Percentiles rank a stretch among this genome's conserved stretches.
Conservation (phyloP, 73 alveolate genomes). For the Loxodes magnus region DNA sequence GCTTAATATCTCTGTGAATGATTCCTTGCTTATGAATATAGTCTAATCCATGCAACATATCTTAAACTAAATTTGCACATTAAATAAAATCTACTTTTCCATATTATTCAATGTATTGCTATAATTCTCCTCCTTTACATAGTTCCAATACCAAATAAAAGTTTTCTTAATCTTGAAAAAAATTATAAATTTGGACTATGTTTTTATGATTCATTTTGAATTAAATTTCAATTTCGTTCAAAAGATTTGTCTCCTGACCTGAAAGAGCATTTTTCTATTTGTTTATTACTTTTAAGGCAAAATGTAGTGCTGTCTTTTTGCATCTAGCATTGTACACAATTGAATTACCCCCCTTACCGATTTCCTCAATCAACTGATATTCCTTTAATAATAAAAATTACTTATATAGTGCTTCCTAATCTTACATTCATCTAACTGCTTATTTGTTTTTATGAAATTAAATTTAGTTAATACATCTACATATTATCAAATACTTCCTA, state of each 20-base stretch:
- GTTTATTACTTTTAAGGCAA: constrained; percentile 16
- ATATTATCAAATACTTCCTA: too few relatives aligned
- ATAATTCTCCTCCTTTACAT: constrained; percentile 53
- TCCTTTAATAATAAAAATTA: too few relatives aligned
- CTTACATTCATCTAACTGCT: too few relatives aligned
- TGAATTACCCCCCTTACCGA: constrained; percentile 17
- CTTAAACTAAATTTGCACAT: too few relatives aligned
- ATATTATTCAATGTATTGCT: constrained; percentile 31
- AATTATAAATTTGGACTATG: constrained; percentile 40
- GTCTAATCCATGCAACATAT: constrained; percentile 27
- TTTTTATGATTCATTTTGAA: constrained; percentile 45
- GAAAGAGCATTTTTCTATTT: constrained; percentile 30
- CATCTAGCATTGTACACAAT: constrained; percentile 6
- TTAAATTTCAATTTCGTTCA: constrained; percentile 48
- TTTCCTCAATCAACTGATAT: too few relatives aligned
- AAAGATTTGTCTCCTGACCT: constrained; percentile 35
- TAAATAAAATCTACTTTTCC: constrained; percentile 43
- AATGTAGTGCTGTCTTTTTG: neutral
- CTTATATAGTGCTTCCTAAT: too few relatives aligned
- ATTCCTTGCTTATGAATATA: constrained; percentile 26
- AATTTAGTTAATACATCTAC: too few relatives aligned
- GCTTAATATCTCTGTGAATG: constrained; percentile 85
- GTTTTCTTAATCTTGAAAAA: constrained; percentile 52
- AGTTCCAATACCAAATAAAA: constrained; percentile 56
- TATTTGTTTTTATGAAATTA: too few relatives aligned